Evolutionary conservation across 228 moss, liverwort and hornwort genomes (phyloP).

Genomic region (Sphagnum magellanicum): DNA sequence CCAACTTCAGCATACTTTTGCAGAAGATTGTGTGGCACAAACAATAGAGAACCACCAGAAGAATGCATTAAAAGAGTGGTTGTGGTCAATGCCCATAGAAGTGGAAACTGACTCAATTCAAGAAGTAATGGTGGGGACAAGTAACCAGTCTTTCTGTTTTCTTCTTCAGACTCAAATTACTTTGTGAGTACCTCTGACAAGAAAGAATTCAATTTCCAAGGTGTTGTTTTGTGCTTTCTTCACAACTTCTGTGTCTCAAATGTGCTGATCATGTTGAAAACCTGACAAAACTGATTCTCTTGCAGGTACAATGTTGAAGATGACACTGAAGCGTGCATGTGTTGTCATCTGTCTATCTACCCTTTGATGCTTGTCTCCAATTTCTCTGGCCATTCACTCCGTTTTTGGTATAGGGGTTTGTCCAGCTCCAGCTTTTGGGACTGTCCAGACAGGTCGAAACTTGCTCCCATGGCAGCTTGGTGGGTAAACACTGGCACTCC

Average conservation of each 20-base stretch:
- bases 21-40: not conserved
- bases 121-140: slow-evolving; percentile 7
- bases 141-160: slow-evolving; percentile 1
- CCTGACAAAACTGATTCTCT: not conserved
- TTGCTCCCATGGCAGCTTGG: slow-evolving; percentile 6
- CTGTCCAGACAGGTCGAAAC: slow-evolving; percentile 6
- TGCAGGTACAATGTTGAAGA: slow-evolving; percentile 18
- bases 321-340: slow-evolving; percentile 11
- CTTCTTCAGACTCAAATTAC: slow-evolving; percentile 11
- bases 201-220: too few species aligned
- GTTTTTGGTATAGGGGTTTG: slow-evolving; percentile 1
- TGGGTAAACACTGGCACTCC: not conserved
- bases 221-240: too few species aligned
- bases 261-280: too few species aligned
- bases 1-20: not conserved
- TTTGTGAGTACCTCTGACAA: slow-evolving; percentile 1
- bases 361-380: slow-evolving; percentile 13
- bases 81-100: slow-evolving; percentile 12
- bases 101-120: slow-evolving; percentile 10
- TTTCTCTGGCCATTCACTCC: slow-evolving; percentile 12
- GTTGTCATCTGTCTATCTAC: slow-evolving; percentile 13
- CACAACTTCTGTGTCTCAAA: too few species aligned
- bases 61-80: not conserved
- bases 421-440: slow-evolving; percentile 6
- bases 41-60: not conserved